Evolutionary conservation across 2,329 filamentous ascomycete species (phyloP), one percentile per base, ranked within the genome.

Genomic region (Xylariaceae sp.): DNA sequence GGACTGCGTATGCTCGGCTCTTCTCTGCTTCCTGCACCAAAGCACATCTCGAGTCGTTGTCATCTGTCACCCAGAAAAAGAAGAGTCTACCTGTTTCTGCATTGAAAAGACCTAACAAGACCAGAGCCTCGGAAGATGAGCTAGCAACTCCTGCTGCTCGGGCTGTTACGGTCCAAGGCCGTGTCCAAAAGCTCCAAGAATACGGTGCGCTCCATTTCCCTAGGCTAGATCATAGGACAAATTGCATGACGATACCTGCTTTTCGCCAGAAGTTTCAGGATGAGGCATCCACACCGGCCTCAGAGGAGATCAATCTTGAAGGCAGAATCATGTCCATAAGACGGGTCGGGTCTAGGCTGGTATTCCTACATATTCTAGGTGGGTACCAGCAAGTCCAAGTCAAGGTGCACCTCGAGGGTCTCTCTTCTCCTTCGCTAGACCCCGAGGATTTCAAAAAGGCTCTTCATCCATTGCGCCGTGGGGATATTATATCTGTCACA

Each of bases 291-390:
- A 60, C 61, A 4, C 63, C 67, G 36, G 54, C 58, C 29, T 53
- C 64, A 4, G 66, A 71, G 24, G 68, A 74, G 45, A 64, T 73
- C 48, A 65, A 70, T 23, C 68, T 74, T 2, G 60, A 74, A 37
- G 70, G 71, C 19, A 65, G 69, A 26, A 53, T 73, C 64, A 67
- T 68, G 71, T 63, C 66, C 36, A 39, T 68, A 24, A 68, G 69
- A 50, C 67, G 65, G 9, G 53, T 60, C 19, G 88, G 93, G 64
- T 87, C 85, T 66, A 91, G 90, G 75, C 86, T 99, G 66, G 80
- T 92, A 62, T 99, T 99, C 74, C 74, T 97, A 64, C 90, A 95
- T 74, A 77, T 98, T 46, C 80, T 87, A 65, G 87, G 92, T 72
- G 86, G 91, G 70, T 88, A 87, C 55, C 77, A 86, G 65, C 84